These are phyloP conservation scores for Penicillium herquei DNA, from an alignment of 495 filamentous ascomycete genomes.

Conservation along the genomic window DNA sequence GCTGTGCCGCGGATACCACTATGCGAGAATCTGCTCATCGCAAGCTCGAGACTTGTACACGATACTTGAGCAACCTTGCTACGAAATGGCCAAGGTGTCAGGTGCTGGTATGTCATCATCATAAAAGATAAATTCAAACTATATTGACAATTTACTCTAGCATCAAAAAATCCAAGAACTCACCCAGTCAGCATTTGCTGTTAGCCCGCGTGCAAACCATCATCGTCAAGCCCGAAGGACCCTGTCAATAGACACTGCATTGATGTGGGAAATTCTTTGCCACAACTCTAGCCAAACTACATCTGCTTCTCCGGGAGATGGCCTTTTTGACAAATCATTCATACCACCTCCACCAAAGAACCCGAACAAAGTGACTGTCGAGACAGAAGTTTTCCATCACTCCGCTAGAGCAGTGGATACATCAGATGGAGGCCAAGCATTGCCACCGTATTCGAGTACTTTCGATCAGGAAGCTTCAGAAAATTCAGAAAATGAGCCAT, in stretches of 20 bases:
- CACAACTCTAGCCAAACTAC: constrained; percentile 24
- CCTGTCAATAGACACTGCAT: constrained; percentile 35
- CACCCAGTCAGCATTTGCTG: constrained; percentile 34
- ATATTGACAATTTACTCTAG: constrained; percentile 13
- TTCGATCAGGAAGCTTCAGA: constrained; percentile 3
- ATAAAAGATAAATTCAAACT: background rate
- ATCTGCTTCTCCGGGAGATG: constrained; percentile 13
- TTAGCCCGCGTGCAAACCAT: constrained; percentile 27
- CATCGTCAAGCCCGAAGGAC: constrained; percentile 36
- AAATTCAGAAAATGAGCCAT: constrained; percentile 5
- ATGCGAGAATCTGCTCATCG: constrained; percentile 39
- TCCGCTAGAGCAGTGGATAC: constrained; percentile 41
- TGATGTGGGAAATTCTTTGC: constrained; percentile 48
- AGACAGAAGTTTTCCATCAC: constrained; percentile 40
- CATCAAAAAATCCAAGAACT: constrained; percentile 35
- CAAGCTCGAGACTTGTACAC: constrained; percentile 36
- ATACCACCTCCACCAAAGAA: constrained; percentile 9
- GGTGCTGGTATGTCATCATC: constrained; percentile 24
- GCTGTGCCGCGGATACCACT: constrained; percentile 37
- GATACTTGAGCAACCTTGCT: constrained; percentile 32
- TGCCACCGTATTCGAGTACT: constrained; percentile 25
- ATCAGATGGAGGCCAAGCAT: constrained; percentile 39
- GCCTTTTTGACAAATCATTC: constrained; percentile 31
- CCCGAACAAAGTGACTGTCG: constrained; percentile 30
- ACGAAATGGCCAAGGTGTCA: constrained; percentile 32